phyloP scores from a whole-genome alignment of 306 rosid genomes.

The Corylus americana region DNA sequence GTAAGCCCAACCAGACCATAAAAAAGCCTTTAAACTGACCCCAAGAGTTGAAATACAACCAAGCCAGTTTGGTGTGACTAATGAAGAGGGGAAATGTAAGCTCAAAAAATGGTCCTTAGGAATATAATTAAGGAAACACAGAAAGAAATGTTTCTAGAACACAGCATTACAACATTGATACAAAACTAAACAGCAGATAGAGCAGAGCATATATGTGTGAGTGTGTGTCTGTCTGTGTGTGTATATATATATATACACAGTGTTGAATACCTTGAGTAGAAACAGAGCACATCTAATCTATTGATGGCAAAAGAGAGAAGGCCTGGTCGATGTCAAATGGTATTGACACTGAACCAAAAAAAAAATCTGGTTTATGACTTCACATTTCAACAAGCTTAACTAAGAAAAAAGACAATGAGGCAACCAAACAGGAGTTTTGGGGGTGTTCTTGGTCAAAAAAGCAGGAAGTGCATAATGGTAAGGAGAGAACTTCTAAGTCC shows the following conservation, averaged over 20 bases:
- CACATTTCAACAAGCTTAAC: background rate
- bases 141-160: background rate
- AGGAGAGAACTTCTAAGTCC: background rate
- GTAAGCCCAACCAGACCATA: background rate
- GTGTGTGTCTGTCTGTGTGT: no score
- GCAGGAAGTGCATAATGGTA: background rate
- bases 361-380: background rate
- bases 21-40: background rate
- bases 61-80: background rate
- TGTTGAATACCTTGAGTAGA: background rate
- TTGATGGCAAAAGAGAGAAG: background rate
- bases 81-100: background rate
- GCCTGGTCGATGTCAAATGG: background rate
- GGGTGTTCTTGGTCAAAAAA: background rate
- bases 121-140: background rate
- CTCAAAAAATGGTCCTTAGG: background rate
- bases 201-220: background rate
- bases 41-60: background rate
- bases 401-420: background rate
- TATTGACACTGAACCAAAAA: background rate
- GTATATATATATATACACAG: no score
- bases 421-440: background rate
- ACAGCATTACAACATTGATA: background rate
- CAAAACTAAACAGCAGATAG: background rate
- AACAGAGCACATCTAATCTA: background rate